Evolutionary conservation across 768 basidiomycete genomes (phyloP).

Genomic region (Rhizopogon rudus): DNA sequence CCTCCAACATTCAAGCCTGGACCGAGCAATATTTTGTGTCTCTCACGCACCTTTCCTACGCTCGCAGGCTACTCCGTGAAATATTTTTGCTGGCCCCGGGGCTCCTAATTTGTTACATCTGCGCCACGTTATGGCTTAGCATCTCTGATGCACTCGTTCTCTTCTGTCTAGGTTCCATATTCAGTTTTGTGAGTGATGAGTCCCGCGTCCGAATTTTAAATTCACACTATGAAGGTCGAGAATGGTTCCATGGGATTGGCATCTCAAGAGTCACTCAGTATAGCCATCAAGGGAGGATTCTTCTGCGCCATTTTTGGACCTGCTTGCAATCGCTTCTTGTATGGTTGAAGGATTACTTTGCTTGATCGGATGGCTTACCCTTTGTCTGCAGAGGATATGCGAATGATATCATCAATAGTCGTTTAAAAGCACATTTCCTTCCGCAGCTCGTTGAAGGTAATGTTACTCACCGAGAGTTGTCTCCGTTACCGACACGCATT

Average conservation of each 20-base stretch:
- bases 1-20: background rate
- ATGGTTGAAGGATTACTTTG: conserved; percentile 7
- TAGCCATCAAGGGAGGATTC: conserved; percentile 26
- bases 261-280: conserved; percentile 6
- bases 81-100: conserved; percentile 16
- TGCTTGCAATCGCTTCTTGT: conserved; percentile 17
- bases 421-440: conserved; percentile 33
- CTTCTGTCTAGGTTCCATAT: conserved; percentile 26
- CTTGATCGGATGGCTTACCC: background rate
- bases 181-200: conserved; percentile 18
- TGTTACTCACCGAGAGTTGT: background rate
- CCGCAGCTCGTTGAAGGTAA: conserved; percentile 35
- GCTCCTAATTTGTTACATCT: conserved; percentile 17
- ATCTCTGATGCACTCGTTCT: conserved; percentile 31
- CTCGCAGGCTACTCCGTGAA: conserved; percentile 10
- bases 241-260: background rate
- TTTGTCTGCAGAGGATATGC: conserved; percentile 12
- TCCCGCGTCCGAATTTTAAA: background rate
- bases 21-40: background rate
- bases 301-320: conserved; percentile 18
- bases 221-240: conserved; percentile 12
- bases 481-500: conserved; percentile 9
- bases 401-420: conserved; percentile 18
- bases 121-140: conserved; percentile 26
- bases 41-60: background rate